These are phyloP conservation scores for Haplosporangium sp. DNA, from an alignment of 371 early-diverging fungal species.

Conservation along the genomic window DNA sequence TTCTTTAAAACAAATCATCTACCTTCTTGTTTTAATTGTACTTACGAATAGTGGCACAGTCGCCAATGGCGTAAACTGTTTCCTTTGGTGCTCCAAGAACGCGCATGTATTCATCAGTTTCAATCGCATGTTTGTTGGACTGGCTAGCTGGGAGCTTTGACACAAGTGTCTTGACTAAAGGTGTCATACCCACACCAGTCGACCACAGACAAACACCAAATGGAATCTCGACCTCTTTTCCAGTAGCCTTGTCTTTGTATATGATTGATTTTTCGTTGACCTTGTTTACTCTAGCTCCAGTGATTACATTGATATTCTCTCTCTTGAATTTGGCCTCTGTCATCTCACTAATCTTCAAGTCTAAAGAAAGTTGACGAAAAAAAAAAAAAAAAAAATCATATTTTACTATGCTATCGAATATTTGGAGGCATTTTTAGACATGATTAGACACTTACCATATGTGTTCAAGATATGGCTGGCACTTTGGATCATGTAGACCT, in stretches of 20 bases:
- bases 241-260: slow-evolving; percentile 60
- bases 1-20: background rate
- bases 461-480: slow-evolving; percentile 85
- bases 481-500: slow-evolving; percentile 77
- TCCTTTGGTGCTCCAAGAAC: slow-evolving; percentile 72
- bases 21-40: background rate
- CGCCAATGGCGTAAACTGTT: slow-evolving; percentile 87
- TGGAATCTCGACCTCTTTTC: slow-evolving; percentile 62
- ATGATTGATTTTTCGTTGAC: slow-evolving; percentile 65
- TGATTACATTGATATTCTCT: slow-evolving; percentile 78
- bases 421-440: background rate
- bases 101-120: slow-evolving; percentile 79
- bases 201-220: slow-evolving; percentile 89
- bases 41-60: slow-evolving; percentile 80
- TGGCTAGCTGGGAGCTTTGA: slow-evolving; percentile 68
- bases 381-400: too few relatives aligned
- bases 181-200: slow-evolving; percentile 78
- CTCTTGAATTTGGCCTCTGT: slow-evolving; percentile 82
- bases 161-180: slow-evolving; percentile 70
- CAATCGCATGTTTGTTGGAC: slow-evolving; percentile 72
- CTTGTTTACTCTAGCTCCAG: slow-evolving; percentile 76
- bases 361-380: background rate
- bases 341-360: slow-evolving; percentile 58
- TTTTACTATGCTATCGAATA: background rate
- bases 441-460: slow-evolving; percentile 67